Conservation (phyloP, 2,329 filamentous ascomycete species). For the Cladophialophora psammophila region DNA sequence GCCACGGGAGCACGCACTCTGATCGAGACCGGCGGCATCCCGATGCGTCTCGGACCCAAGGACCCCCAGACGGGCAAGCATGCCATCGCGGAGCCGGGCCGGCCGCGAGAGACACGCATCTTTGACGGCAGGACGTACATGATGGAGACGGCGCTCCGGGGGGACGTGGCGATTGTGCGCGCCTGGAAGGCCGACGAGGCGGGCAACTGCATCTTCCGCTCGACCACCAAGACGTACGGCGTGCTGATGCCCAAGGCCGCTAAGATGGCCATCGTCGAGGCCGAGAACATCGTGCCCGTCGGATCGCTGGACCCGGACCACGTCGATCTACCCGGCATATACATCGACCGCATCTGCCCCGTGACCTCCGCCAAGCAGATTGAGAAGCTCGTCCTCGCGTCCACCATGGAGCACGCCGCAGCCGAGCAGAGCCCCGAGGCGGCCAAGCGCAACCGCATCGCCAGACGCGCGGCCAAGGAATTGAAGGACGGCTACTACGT, state of each 20-base stretch:
- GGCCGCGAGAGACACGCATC: conserved; percentile 72
- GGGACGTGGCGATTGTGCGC: conserved; percentile 78
- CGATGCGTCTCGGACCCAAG: conserved; percentile 74
- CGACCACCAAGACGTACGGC: conserved; percentile 76
- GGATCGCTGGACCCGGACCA: conserved; percentile 76
- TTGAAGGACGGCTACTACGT: conserved; percentile 81
- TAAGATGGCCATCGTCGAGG: conserved; percentile 79
- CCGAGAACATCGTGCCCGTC: conserved; percentile 79
- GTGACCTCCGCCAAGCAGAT: conserved; percentile 74
- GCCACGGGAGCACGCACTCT: conserved; percentile 71
- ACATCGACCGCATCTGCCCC: conserved; percentile 80
- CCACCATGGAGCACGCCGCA: conserved; percentile 47
- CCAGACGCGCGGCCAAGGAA: conserved; percentile 77
- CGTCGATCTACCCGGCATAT: conserved; percentile 82
- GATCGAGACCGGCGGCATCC: conserved; percentile 51
- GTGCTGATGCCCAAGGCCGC: conserved; percentile 84
- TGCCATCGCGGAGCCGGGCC: conserved; percentile 69
- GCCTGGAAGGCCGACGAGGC: conserved; percentile 78
- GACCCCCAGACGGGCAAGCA: conserved; percentile 72
- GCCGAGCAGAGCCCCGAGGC: conserved; percentile 56
- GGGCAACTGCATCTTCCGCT: conserved; percentile 81
- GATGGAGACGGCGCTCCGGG: conserved; percentile 77
- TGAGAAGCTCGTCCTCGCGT: conserved; percentile 63
- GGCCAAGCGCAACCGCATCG: conserved; percentile 73
- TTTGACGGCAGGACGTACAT: conserved; percentile 77